A percentile compares a stretch with the other conserved stretches of the same genome.
Evolutionary conservation across 2,329 filamentous ascomycete genomes (phyloP).

Genomic region (Podosphaera xanthii): DNA sequence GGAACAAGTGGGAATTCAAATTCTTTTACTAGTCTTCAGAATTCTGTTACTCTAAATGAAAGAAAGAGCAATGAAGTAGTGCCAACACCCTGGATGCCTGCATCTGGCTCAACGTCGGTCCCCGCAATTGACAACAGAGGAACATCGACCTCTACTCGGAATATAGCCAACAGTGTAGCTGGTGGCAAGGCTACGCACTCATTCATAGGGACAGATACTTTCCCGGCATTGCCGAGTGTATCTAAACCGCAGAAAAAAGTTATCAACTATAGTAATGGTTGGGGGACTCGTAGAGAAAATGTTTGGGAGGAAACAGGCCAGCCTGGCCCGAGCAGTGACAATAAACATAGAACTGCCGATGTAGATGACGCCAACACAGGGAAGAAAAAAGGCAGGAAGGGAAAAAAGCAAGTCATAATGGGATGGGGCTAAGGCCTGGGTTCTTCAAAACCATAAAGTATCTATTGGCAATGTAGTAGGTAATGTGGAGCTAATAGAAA

Average conservation of each 20-base stretch:
- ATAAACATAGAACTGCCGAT: neutral
- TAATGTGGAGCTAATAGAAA: too few species aligned
- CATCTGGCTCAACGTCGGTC: neutral
- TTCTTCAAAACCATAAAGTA: neutral
- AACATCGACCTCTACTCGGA: conserved; percentile 5
- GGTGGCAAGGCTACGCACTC: too few species aligned
- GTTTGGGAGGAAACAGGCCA: neutral
- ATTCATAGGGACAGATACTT: conserved; percentile 30
- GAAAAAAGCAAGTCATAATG: conserved; percentile 37
- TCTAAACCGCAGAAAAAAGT: conserved; percentile 43
- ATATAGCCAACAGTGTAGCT: neutral
- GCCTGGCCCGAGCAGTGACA: neutral
- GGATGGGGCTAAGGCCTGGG: conserved; percentile 26
- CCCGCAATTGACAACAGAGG: conserved; percentile 3
- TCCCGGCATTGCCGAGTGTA: conserved; percentile 63
- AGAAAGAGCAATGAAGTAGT: conserved; percentile 2
- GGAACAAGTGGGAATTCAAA: conserved; percentile 15
- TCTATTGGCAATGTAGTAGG: too few species aligned
- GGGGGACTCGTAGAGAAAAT: conserved; percentile 5
- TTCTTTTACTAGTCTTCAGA: conserved; percentile 23
- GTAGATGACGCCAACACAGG: conserved; percentile 17
- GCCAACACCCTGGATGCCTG: conserved; percentile 1
- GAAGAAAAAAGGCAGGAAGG: conserved; percentile 35
- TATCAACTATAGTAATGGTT: conserved; percentile 31
- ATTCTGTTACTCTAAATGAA: conserved; percentile 5